Evolutionary conservation across 768 basidiomycete species (phyloP).

Genomic region (Amanita pallidorosea): DNA sequence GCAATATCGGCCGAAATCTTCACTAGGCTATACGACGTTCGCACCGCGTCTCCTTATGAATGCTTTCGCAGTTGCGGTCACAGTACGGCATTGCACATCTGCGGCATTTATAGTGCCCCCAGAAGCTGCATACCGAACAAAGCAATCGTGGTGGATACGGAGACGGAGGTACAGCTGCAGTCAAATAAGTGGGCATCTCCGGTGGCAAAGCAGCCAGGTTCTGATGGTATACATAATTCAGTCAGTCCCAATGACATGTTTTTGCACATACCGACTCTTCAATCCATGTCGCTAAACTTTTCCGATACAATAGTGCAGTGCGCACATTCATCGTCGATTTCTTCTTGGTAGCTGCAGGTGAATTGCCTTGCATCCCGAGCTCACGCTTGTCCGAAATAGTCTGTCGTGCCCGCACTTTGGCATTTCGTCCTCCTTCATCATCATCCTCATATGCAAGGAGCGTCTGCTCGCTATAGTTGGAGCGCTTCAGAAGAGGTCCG

Average conservation of each 20-base stretch:
- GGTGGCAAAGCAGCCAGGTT: conserved; percentile 45
- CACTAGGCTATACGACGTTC: conserved; percentile 55
- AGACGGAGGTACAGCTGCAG: conserved; percentile 49
- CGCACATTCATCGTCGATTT: conserved; percentile 78
- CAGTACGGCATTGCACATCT: conserved; percentile 73
- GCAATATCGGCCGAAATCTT: conserved; percentile 9
- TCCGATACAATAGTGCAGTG: conserved; percentile 73
- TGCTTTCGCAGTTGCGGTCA: conserved; percentile 56
- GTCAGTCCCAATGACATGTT: not conserved
- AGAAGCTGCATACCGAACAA: conserved; percentile 84
- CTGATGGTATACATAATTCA: conserved; percentile 21
- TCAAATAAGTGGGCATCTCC: conserved; percentile 58
- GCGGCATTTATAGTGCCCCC: conserved; percentile 70
- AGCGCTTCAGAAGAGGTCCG: conserved; percentile 35
- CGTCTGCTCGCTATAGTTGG: conserved; percentile 63
- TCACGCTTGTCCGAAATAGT: conserved; percentile 71
- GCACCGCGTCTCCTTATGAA: conserved; percentile 75
- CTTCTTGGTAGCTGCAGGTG: conserved; percentile 50
- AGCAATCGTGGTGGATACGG: conserved; percentile 57
- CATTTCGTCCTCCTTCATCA: conserved; percentile 32
- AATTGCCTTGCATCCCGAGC: conserved; percentile 36
- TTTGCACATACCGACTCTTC: conserved; percentile 63
- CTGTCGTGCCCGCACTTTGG: conserved; percentile 63
- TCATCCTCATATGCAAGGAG: conserved; percentile 33
- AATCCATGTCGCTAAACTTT: conserved; percentile 60